phyloP scores from a whole-genome alignment of 768 basidiomycete genomes.

The Calocybe indica region DNA sequence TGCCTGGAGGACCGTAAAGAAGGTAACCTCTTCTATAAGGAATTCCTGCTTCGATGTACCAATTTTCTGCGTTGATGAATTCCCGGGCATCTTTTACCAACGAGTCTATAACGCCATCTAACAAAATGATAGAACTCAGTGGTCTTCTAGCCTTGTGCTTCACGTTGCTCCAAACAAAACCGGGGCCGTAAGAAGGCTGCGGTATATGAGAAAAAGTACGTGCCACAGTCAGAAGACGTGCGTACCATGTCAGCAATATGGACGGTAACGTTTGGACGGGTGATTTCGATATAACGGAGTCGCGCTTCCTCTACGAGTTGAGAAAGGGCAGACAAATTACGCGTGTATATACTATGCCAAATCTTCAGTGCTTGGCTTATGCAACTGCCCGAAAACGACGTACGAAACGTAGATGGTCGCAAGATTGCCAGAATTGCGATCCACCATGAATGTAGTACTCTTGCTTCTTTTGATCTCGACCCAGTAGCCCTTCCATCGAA shows the following conservation, averaged over 20 bases:
- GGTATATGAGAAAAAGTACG: slow-evolving; percentile 1
- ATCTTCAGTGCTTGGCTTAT: not conserved
- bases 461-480: slow-evolving; percentile 20
- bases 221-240: not conserved
- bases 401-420: not conserved
- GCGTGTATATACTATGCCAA: slow-evolving; percentile 28
- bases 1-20: slow-evolving; percentile 55
- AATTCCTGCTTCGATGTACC: slow-evolving; percentile 53
- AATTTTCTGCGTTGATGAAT: slow-evolving; percentile 47
- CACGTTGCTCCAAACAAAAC: slow-evolving; percentile 31
- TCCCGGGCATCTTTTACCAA: slow-evolving; percentile 46
- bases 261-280: slow-evolving; percentile 23
- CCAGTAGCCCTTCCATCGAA: slow-evolving; percentile 31
- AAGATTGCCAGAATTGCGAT: not conserved
- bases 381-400: slow-evolving; percentile 5
- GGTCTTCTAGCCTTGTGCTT: slow-evolving; percentile 41
- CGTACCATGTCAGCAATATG: slow-evolving; percentile 22
- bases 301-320: slow-evolving; percentile 25
- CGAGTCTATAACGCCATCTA: slow-evolving; percentile 35
- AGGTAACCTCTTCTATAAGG: slow-evolving; percentile 54
- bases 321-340: slow-evolving; percentile 22
- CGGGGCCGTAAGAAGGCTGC: slow-evolving; percentile 28
- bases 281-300: slow-evolving; percentile 20
- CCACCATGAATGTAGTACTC: not conserved
- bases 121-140: slow-evolving; percentile 43